Percentiles rank a stretch among this genome's conserved stretches.
phyloP scores from a whole-genome alignment of 257 asterid species.

The Solanum infundibuliforme region DNA sequence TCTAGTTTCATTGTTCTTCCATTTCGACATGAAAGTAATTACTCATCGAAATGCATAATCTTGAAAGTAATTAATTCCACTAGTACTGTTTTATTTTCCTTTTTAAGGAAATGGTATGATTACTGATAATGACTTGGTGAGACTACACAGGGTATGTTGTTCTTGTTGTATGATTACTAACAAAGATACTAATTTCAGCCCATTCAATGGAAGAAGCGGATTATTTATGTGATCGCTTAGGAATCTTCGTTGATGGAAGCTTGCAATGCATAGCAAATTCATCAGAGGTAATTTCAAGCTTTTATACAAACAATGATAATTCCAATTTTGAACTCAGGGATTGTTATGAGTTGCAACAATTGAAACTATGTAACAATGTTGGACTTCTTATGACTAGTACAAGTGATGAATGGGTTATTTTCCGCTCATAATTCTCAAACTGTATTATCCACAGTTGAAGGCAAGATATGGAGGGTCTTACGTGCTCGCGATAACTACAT shows the following conservation, averaged over 20 bases:
- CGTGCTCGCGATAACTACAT: conserved; percentile 77
- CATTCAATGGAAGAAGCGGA: conserved; percentile 99
- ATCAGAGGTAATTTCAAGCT: conserved; percentile 47
- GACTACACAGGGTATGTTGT: not conserved
- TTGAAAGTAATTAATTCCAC: not conserved
- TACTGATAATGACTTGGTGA: not conserved
- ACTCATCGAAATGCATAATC: not conserved
- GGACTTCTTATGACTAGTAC: not conserved
- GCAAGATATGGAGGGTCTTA: conserved; percentile 91
- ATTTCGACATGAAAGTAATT: not conserved
- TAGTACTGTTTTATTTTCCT: not conserved
- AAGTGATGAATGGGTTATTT: not conserved
- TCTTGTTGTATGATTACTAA: not conserved
- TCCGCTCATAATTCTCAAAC: not conserved
- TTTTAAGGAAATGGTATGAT: not conserved
- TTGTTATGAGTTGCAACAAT: not conserved
- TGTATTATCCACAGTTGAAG: conserved; percentile 46
- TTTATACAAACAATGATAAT: not conserved
- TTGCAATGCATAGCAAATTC: conserved; percentile 92
- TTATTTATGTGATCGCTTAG: conserved; percentile 82
- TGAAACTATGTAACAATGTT: not conserved
- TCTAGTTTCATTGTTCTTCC: not conserved
- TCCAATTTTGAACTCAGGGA: not conserved
- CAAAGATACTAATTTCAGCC: conserved; percentile 34
- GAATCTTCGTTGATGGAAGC: conserved; percentile 89